These are phyloP conservation scores for Sergeia podlipaevii DNA, from an alignment of 208 protist genomes.

Conservation along the genomic window DNA sequence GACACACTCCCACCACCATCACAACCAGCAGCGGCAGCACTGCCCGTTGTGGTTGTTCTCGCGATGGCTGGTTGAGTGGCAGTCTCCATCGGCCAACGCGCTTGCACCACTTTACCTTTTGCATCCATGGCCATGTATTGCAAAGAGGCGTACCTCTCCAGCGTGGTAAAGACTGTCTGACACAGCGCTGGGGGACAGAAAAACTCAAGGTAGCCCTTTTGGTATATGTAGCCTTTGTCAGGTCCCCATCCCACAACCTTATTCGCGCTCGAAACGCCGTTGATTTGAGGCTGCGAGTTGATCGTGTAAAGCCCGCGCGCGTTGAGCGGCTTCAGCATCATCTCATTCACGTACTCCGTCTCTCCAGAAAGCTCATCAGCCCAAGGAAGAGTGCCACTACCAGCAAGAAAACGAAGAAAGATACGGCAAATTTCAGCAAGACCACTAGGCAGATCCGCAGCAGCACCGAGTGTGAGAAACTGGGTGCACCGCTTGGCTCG, in stretches of 20 bases:
- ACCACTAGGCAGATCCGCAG: slow-evolving; percentile 19
- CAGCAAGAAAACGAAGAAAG: slow-evolving; percentile 36
- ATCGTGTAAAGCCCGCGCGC: slow-evolving; percentile 90
- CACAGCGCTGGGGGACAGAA: slow-evolving; percentile 37
- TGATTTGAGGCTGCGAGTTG: slow-evolving; percentile 90
- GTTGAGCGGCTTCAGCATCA: slow-evolving; percentile 76
- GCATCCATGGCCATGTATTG: slow-evolving; percentile 44
- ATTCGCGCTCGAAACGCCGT: slow-evolving; percentile 76
- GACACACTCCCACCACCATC: background rate
- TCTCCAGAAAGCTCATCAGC: slow-evolving; percentile 60
- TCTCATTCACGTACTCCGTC: slow-evolving; percentile 49
- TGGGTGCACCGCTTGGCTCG: slow-evolving; percentile 33
- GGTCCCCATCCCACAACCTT: slow-evolving; percentile 62
- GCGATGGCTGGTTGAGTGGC: background rate
- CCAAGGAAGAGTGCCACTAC: slow-evolving; percentile 65
- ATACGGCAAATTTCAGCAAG: slow-evolving; percentile 36
- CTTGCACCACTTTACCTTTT: slow-evolving; percentile 15
- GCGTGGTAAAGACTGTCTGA: slow-evolving; percentile 26
- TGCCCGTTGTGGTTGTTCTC: background rate
- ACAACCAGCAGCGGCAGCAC: background rate
- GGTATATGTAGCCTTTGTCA: slow-evolving; percentile 47
- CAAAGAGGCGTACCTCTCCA: slow-evolving; percentile 45
- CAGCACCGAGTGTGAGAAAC: slow-evolving; percentile 23
- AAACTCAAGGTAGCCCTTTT: slow-evolving; percentile 69
- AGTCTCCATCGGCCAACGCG: slow-evolving; percentile 21